phyloP scores from a whole-genome alignment of 192 early-diverging fungal genomes.

The Coemansia sp. region DNA sequence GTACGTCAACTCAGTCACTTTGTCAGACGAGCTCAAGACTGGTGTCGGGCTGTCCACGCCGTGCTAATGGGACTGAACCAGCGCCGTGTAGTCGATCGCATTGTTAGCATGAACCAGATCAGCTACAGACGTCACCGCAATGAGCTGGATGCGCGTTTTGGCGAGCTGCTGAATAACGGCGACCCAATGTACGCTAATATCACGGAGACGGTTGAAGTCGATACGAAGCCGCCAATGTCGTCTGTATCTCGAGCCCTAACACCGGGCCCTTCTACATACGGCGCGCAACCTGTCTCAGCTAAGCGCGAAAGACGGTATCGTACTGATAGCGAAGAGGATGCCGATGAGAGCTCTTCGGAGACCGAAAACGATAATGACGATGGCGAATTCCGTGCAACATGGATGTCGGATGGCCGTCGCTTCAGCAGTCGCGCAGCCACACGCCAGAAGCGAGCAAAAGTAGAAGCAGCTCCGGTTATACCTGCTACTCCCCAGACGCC shows the following conservation, averaged over 20 bases:
- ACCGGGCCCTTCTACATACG: background rate
- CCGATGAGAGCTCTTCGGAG: background rate
- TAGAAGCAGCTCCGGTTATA: background rate
- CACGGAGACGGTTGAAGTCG: background rate
- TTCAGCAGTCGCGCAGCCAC: background rate
- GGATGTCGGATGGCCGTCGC: background rate
- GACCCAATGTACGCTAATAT: no score
- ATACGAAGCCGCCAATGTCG: background rate
- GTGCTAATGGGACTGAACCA: constrained; percentile 33
- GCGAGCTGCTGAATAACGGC: constrained; percentile 6
- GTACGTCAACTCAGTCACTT: constrained; percentile 49
- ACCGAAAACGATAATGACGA: background rate
- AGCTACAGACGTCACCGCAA: constrained; percentile 37
- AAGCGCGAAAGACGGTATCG: background rate
- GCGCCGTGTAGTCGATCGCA: constrained; percentile 16
- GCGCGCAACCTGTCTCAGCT: background rate
- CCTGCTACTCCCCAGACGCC: background rate
- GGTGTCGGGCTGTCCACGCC: constrained; percentile 45
- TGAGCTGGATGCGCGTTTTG: constrained; percentile 27
- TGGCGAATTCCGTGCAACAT: background rate
- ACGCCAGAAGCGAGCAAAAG: constrained; percentile 1
- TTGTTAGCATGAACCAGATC: constrained; percentile 18
- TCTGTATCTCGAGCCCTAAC: no score
- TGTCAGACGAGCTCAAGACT: constrained; percentile 41
- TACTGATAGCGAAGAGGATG: constrained; percentile 11